Evolutionary conservation across 495 filamentous ascomycete genomes (phyloP), one percentile per base, ranked within the genome.

Genomic region (Wilcoxina mikolae): DNA sequence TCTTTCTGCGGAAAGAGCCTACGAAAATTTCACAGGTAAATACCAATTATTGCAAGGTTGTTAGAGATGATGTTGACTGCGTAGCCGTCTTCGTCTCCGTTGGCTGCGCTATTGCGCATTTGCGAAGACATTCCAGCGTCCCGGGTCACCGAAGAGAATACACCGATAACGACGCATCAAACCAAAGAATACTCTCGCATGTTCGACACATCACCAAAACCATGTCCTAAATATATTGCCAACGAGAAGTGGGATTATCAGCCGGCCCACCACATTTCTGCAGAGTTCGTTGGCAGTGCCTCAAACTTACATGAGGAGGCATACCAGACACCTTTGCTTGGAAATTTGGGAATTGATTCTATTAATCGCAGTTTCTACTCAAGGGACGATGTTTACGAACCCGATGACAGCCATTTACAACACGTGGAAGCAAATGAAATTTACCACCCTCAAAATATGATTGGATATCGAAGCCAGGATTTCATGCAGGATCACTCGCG

Each of bases 211-310:
- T 49, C 4, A 29, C n/a, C 27, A 20, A 25, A 23, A 29, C 7
- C 12, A 3, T 18, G 12, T 15, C 24, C 24, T 29, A 7, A 27
- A 28, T 2, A 27, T 29, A 49, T 28, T 49, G 24, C 12, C 27
- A 15, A 29, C 25, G 29, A 27, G 12, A 29, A 27, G 24, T 11
- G 23, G 11, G n/a, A 29, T 29, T 23, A 49, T 25, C 25, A 28
- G 23, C 24, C 23, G 20, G 24, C 9, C 9, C 25, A 49, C 25
- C 46, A 49, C 12, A 15, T 25, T 28, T 7, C 46, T 49, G 46
- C 46, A 29, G 46, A 29, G 27, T 49, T 49, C 23, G 46, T 49
- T 49, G 46, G 46, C 46, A 49, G 15, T 49, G 24, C 24, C 29
- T 27, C 46, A 15, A 29, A 3, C 46, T 11, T 29, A 28, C 46